Base-by-base conservation (phyloP, 1,284 basidiomycete genomes). In the Cystobasidium sp. region DNA sequence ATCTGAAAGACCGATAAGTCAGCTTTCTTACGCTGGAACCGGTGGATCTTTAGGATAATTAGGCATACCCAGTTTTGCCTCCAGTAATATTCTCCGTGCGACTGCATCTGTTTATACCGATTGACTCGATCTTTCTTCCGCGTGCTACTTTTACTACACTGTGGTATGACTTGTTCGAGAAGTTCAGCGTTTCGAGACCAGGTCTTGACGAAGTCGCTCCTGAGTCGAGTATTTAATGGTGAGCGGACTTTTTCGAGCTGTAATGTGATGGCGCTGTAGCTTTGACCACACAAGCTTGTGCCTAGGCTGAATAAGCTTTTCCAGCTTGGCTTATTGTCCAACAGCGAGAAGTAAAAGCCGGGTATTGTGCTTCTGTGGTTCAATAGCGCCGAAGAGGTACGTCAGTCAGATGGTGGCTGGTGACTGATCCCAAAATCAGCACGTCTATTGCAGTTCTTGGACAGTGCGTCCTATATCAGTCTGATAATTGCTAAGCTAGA, bases 1-100 rank as follows among this genome's bases (percentile, higher is more conserved):
- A 53, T 53, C 51, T 53, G 51, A 53, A 53, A 53, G 51, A 53
- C 51, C 51, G 51, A 53, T 53, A 53, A 53, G 51, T 53, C 51
- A 53, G 51, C 51, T 53, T 53, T 53, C 51, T 53, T 53, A 53
- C 51, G 51, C 51, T 53, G 51, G 51, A 53, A 53, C 51, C 51
- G 51, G 51, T 53, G 51, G 51, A 22, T 53, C 51, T 53, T 53
- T 53, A 53, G 51, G 51, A 53, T 6, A 53, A 53, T 53, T 53
- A 53, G 51, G 51, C 51, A 53, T 53, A 53, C 51, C 51, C 51
- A 53, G 51, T 53, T 53, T 53, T 53, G 51, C 51, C 51, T 53
- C 8, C 51, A 53, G 51, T 53, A 53, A 53, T 53, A 53, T 53
- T n/a, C 51, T n/a, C 51, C 51, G 51, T 53, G 51, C 51, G 51